Percentiles rank a stretch among this genome's conserved stretches.
Evolutionary conservation across 176 grass and related monocot species (phyloP).

Genomic region (Pharus latifolius): DNA sequence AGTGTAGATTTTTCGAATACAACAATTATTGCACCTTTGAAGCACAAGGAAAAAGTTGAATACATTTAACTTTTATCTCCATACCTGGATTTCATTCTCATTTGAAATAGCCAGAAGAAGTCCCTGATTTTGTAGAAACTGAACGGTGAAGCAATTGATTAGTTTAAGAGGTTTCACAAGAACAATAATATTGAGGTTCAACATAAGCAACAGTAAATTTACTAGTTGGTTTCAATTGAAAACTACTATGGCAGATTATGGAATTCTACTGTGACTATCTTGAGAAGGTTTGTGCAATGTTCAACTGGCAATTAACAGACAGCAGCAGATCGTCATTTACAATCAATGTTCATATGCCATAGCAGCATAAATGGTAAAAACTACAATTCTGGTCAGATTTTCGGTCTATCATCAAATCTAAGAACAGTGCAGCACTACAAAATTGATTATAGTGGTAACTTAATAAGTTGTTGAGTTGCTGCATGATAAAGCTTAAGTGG

Average conservation of each 20-base stretch:
- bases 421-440: too few species aligned
- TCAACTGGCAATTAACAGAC: background rate
- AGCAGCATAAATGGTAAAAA: background rate
- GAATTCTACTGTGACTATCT: background rate
- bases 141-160: slow-evolving; percentile 17
- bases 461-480: too few species aligned
- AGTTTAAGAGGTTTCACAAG: background rate
- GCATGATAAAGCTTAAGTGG: background rate
- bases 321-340: too few species aligned
- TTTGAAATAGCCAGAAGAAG: slow-evolving; percentile 75
- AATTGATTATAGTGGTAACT: too few species aligned
- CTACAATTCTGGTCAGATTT: too few species aligned
- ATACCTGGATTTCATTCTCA: slow-evolving; percentile 94
- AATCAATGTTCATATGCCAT: background rate
- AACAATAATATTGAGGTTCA: background rate
- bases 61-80: background rate
- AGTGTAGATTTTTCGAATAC: too few species aligned
- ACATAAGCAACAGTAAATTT: background rate
- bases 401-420: too few species aligned
- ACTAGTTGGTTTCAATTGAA: background rate
- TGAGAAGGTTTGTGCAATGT: background rate
- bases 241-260: background rate
- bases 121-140: slow-evolving; percentile 91
- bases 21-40: too few species aligned
- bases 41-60: background rate